Conservation (phyloP, 306 rosid species). For the Malus sylvestris region DNA sequence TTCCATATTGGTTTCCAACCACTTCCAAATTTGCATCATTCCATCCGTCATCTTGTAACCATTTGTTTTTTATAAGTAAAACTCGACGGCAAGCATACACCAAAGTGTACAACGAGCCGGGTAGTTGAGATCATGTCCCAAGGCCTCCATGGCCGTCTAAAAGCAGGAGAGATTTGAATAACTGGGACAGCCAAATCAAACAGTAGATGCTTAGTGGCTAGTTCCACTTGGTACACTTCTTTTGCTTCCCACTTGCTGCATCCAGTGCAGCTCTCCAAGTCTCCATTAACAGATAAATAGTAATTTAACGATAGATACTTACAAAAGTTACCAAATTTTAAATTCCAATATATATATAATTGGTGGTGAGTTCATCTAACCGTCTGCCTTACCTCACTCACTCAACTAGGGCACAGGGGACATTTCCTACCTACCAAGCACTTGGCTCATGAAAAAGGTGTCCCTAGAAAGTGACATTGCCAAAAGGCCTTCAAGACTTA, state of each 20-base stretch:
- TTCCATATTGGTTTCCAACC: not conserved
- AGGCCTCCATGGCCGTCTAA: not conserved
- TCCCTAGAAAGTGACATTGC: not conserved
- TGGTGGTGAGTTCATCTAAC: not conserved
- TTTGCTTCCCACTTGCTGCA: slow-evolving; percentile 8
- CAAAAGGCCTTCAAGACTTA: not conserved
- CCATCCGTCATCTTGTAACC: not conserved
- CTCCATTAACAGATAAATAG: slow-evolving; percentile 8
- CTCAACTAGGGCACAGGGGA: not conserved
- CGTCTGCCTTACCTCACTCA: slow-evolving; percentile 2
- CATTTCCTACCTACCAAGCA: not conserved
- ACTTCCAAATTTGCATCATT: not conserved
- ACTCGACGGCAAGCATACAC: not conserved
- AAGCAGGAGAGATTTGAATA: too few relatives aligned
- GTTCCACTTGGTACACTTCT: not conserved
- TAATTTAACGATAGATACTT: not conserved
- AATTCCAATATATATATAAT: not conserved
- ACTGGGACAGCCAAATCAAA: not conserved
- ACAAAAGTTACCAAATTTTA: slow-evolving; percentile 15
- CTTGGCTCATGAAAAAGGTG: not conserved
- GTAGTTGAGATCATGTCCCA: not conserved
- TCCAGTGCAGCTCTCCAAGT: not conserved
- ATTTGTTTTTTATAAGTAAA: not conserved
- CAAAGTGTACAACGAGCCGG: not conserved
- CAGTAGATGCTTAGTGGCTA: not conserved